These are phyloP conservation scores for Pseudonitzschia multiseries DNA, from an alignment of 108 stramenopile species.

Conservation along the genomic window DNA sequence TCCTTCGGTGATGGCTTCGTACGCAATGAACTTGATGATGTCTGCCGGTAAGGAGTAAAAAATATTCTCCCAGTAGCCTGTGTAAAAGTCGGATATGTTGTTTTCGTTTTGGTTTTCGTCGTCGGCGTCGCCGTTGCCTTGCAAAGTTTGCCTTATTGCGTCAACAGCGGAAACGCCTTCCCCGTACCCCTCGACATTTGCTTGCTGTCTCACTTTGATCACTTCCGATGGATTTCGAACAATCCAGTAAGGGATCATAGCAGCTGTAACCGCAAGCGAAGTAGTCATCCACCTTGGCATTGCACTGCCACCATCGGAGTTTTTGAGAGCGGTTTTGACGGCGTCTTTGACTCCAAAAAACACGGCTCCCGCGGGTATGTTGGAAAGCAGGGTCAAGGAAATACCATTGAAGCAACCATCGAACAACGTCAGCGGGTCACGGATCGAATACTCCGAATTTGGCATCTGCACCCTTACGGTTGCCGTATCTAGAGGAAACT, in stretches of 20 bases:
- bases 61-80: conserved; percentile 80
- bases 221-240: conserved; percentile 85
- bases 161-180: conserved; percentile 50
- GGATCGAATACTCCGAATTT: conserved; percentile 52
- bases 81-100: conserved; percentile 49
- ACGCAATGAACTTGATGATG: conserved; percentile 74
- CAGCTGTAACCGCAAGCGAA: conserved; percentile 60
- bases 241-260: conserved; percentile 74
- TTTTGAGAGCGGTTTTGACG: conserved; percentile 46
- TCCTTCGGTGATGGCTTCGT: conserved; percentile 59
- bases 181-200: conserved; percentile 53
- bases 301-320: background rate
- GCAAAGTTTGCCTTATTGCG: conserved; percentile 42
- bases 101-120: background rate
- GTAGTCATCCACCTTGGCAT: conserved; percentile 53
- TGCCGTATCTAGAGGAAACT: conserved; percentile 81
- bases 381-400: conserved; percentile 54
- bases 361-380: conserved; percentile 75
- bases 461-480: conserved; percentile 85
- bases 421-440: conserved; percentile 43
- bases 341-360: conserved; percentile 87
- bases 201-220: conserved; percentile 78
- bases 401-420: conserved; percentile 64
- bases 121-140: conserved; percentile 3
- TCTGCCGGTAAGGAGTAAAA: conserved; percentile 82